A percentile compares a stretch with the other conserved stretches of the same genome.
phyloP scores from a whole-genome alignment of 805 yeast species.

The Clavispora asparagi region DNA sequence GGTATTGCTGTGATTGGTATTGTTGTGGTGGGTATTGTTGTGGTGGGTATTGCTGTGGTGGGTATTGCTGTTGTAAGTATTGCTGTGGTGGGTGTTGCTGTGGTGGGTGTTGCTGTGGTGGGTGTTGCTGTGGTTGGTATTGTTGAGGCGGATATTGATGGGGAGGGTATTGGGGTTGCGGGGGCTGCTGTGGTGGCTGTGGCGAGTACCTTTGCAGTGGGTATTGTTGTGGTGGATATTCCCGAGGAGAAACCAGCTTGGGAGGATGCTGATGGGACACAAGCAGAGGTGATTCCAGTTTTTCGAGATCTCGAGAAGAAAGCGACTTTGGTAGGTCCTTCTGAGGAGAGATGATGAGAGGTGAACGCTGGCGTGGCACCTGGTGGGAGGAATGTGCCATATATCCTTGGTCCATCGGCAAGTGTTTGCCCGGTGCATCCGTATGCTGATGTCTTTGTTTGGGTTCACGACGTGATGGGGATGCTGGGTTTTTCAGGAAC shows the following conservation, averaged over 20 bases:
- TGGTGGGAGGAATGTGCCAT: background rate
- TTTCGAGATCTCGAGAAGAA: background rate
- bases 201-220: background rate
- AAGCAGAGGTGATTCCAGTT: background rate
- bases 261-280: background rate
- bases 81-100: conserved; percentile 8
- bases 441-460: background rate
- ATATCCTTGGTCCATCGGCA: background rate
- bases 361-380: background rate
- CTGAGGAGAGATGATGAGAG: background rate
- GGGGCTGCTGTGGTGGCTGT: background rate
- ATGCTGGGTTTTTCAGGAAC: too few relatives aligned
- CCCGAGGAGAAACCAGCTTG: background rate
- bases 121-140: conserved; percentile 6
- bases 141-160: conserved; percentile 17
- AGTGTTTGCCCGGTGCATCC: background rate
- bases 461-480: too few relatives aligned
- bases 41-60: conserved; percentile 1
- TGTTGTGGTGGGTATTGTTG: background rate
- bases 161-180: background rate
- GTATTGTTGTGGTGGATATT: background rate
- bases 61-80: conserved; percentile 8
- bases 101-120: conserved; percentile 4
- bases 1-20: background rate
- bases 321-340: background rate